phyloP scores from a whole-genome alignment of 805 yeast species.

The Cyberlindnera euphorbiiphila region DNA sequence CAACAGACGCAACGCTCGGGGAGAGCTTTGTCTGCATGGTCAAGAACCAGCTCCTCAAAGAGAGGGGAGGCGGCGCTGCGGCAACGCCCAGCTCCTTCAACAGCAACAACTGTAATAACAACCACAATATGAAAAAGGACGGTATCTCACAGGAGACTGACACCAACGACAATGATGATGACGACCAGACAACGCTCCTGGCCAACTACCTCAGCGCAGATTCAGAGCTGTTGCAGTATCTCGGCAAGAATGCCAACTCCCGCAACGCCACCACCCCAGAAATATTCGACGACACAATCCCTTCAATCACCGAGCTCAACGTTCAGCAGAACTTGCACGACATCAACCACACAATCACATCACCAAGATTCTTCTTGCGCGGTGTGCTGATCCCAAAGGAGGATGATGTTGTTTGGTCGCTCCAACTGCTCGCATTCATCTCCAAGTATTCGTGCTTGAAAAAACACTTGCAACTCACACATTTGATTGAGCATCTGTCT shows the following conservation, averaged over 20 bases:
- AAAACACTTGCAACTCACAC: slow-evolving; percentile 67
- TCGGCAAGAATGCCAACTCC: slow-evolving; percentile 1
- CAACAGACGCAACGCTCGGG: slow-evolving; percentile 12
- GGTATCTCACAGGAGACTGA: neutral
- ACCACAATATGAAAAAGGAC: neutral
- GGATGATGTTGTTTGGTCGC: slow-evolving; percentile 91
- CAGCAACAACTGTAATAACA: slow-evolving; percentile 1
- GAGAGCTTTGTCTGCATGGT: slow-evolving; percentile 19
- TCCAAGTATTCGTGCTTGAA: slow-evolving; percentile 85
- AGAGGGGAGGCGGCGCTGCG: neutral
- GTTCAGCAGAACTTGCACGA: slow-evolving; percentile 18
- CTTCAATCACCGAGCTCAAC: slow-evolving; percentile 10
- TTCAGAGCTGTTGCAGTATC: slow-evolving; percentile 12
- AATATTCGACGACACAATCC: neutral
- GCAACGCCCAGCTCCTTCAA: no score
- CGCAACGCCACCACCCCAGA: slow-evolving; percentile 1
- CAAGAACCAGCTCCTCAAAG: slow-evolving; percentile 10
- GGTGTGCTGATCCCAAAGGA: slow-evolving; percentile 86
- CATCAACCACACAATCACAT: slow-evolving; percentile 28
- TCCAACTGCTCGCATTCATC: slow-evolving; percentile 87
- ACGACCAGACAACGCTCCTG: slow-evolving; percentile 6
- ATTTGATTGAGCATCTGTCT: slow-evolving; percentile 69
- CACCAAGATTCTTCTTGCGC: slow-evolving; percentile 52
- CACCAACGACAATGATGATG: slow-evolving; percentile 1
- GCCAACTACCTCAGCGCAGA: slow-evolving; percentile 7